Evolutionary conservation across 345 rosid genomes (phyloP).

Genomic region (Lenwebbia sp.): DNA sequence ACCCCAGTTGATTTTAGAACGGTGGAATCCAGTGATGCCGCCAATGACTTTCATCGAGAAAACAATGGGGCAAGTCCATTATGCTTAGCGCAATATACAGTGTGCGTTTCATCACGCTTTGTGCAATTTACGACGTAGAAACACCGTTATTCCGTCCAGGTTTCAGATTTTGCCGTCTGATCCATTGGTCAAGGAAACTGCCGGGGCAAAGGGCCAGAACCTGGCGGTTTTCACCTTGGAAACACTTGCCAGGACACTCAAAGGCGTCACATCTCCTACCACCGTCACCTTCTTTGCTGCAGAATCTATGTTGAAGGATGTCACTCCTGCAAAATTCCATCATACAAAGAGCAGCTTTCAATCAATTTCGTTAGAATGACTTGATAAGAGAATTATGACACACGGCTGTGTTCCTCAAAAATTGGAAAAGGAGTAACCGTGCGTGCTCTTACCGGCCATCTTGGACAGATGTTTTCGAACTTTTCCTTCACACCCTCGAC

Average conservation of each 20-base stretch:
- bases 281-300: conserved; percentile 58
- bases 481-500: conserved; percentile 90
- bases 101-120: background rate
- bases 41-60: background rate
- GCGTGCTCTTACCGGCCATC: conserved; percentile 57
- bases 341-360: background rate
- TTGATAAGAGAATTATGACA: background rate
- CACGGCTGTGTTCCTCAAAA: background rate
- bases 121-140: background rate
- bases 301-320: conserved; percentile 50
- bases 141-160: background rate
- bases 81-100: background rate
- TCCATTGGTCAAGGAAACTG: background rate
- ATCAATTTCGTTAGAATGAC: background rate
- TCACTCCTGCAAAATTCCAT: conserved; percentile 26
- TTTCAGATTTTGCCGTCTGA: background rate
- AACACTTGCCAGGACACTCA: conserved; percentile 39
- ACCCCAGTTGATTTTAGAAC: background rate
- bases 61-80: background rate
- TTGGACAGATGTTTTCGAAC: conserved; percentile 77
- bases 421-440: background rate
- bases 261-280: conserved; percentile 38
- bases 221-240: conserved; percentile 57
- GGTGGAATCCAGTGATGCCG: background rate
- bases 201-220: conserved; percentile 29